These are phyloP conservation scores for Curvularia verruculosa DNA, from an alignment of 2,329 filamentous ascomycete species.

Conservation along the genomic window DNA sequence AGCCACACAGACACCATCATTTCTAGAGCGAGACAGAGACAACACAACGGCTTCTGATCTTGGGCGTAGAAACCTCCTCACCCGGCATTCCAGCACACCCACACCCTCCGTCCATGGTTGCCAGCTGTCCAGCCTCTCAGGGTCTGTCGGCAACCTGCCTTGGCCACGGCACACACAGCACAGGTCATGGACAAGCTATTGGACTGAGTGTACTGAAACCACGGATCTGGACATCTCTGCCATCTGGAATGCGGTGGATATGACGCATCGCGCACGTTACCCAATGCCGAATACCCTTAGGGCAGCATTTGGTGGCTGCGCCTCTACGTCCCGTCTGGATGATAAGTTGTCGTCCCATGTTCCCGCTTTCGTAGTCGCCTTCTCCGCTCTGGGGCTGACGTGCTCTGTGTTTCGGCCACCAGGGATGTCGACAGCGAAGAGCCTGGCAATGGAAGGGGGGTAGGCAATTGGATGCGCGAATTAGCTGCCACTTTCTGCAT, in stretches of 20 bases:
- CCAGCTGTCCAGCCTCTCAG: conserved; percentile 9
- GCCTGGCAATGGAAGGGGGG: conserved; percentile 12
- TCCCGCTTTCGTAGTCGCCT: conserved; percentile 16
- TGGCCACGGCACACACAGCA: conserved; percentile 19
- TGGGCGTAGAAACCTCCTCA: conserved; percentile 6
- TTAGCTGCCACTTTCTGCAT: conserved; percentile 21
- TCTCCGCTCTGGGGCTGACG: conserved; percentile 38
- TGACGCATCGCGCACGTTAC: not conserved
- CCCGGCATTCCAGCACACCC: not conserved
- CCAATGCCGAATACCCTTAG: conserved; percentile 8
- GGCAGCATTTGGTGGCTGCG: conserved; percentile 26
- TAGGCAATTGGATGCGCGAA: conserved; percentile 11
- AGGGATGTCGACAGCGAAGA: conserved; percentile 25
- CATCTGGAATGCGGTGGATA: not conserved
- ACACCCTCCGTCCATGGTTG: conserved; percentile 7
- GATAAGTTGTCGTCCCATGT: conserved; percentile 31
- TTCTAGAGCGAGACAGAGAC: conserved; percentile 16
- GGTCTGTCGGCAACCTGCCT: conserved; percentile 16
- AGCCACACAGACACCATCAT: conserved; percentile 7
- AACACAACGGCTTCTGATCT: conserved; percentile 23
- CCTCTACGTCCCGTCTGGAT: conserved; percentile 18
- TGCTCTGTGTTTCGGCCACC: conserved; percentile 39
- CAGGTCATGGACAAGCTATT: conserved; percentile 21
- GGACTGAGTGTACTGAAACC: conserved; percentile 14
- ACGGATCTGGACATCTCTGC: conserved; percentile 19